Evolutionary conservation across 169 alveolate genomes (phyloP).

Genomic region (Haemoproteus tartakovskyi): DNA sequence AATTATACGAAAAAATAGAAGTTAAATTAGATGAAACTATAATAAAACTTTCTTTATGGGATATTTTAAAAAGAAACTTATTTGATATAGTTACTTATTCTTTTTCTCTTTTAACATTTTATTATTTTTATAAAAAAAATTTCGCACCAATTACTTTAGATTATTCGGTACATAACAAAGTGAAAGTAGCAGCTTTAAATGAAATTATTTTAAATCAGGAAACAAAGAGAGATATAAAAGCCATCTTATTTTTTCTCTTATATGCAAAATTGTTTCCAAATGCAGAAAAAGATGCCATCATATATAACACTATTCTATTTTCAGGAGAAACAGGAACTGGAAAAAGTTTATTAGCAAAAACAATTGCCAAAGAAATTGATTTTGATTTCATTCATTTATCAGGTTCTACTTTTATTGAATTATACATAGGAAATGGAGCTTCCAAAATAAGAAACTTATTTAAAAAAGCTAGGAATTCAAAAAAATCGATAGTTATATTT

Average conservation of each 20-base stretch:
- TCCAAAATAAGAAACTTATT: constrained; percentile 28
- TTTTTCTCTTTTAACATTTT: constrained; percentile 3
- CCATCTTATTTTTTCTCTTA: constrained; percentile 10
- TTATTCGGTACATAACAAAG: constrained; percentile 2
- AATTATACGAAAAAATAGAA: constrained; percentile 37
- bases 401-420: constrained; percentile 38
- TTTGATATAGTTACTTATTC: constrained; percentile 23
- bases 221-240: constrained; percentile 30
- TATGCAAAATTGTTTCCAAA: constrained; percentile 8
- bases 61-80: constrained; percentile 4
- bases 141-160: not conserved
- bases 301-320: constrained; percentile 7
- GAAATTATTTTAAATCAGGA: constrained; percentile 14
- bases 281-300: not conserved
- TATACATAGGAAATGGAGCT: constrained; percentile 63
- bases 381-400: constrained; percentile 36
- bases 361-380: constrained; percentile 34
- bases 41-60: not conserved
- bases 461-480: constrained; percentile 25
- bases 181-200: constrained; percentile 1
- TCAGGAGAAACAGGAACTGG: constrained; percentile 61
- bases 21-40: constrained; percentile 11
- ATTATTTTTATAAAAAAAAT: constrained; percentile 18
- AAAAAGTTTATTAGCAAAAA: constrained; percentile 38
- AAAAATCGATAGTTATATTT: constrained; percentile 16